Evolutionary conservation across 495 filamentous ascomycete genomes (phyloP).

Genomic region (Diplogelasinospora grovesii): DNA sequence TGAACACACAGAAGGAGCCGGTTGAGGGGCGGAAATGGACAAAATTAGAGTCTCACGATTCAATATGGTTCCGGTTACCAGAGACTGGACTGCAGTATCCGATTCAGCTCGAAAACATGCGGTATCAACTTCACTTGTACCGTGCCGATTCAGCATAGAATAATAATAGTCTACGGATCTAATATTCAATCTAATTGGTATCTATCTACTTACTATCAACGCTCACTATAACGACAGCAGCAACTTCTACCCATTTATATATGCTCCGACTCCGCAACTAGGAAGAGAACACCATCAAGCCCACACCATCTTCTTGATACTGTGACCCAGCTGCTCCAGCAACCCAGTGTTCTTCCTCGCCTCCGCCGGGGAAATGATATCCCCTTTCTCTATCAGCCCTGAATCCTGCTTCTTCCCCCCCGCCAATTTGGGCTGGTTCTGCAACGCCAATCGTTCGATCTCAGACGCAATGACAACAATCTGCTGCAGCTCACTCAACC

Average conservation of each 20-base stretch:
- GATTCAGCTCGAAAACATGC: conserved; percentile 85
- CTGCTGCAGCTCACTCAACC: conserved; percentile 60
- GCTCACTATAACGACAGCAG: too few species aligned
- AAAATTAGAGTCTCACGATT: conserved; percentile 64
- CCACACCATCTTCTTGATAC: conserved; percentile 89
- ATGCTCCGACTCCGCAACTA: neutral
- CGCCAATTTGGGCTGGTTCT: conserved; percentile 28
- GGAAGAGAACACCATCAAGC: conserved; percentile 40
- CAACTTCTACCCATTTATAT: neutral
- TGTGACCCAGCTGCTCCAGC: conserved; percentile 78
- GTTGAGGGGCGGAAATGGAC: conserved; percentile 52
- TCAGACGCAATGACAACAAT: conserved; percentile 64
- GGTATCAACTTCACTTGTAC: conserved; percentile 86
- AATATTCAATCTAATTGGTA: too few species aligned
- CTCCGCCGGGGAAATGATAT: conserved; percentile 75
- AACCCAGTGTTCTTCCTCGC: conserved; percentile 83
- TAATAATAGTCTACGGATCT: too few species aligned
- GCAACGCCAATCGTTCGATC: conserved; percentile 40
- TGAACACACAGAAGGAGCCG: conserved; percentile 28
- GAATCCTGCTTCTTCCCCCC: conserved; percentile 25
- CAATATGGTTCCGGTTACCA: conserved; percentile 74
- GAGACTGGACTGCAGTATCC: conserved; percentile 62
- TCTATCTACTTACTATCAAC: too few species aligned
- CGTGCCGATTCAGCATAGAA: too few species aligned
- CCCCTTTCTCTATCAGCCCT: conserved; percentile 55